Evolutionary conservation across 202 grass and related monocot genomes (phyloP).

Genomic region (Brachypodium distachyon): DNA sequence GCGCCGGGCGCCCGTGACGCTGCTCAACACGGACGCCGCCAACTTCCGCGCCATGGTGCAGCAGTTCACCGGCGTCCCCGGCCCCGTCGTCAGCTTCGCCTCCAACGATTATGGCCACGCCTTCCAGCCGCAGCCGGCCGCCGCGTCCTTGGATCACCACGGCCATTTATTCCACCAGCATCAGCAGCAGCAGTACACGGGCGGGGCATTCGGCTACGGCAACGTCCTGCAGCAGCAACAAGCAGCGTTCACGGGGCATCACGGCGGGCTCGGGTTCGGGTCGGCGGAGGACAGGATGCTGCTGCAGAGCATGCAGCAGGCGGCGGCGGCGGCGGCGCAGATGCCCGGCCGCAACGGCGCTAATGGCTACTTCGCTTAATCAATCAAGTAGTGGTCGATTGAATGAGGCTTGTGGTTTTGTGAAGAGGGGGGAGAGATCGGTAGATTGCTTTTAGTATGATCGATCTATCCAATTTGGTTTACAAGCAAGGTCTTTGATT

Average conservation of each 20-base stretch:
- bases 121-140: background rate
- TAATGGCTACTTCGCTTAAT: slow-evolving; percentile 38
- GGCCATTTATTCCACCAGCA: too few species aligned
- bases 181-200: slow-evolving; percentile 25
- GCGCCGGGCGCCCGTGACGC: slow-evolving; percentile 63
- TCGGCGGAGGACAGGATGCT: slow-evolving; percentile 36
- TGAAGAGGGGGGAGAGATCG: too few species aligned
- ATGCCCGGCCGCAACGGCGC: slow-evolving; percentile 27
- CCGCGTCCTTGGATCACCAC: slow-evolving; percentile 30
- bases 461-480: too few species aligned
- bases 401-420: too few species aligned
- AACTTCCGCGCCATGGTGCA: slow-evolving; percentile 99
- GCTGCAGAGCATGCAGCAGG: slow-evolving; percentile 30
- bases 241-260: background rate
- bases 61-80: slow-evolving; percentile 91
- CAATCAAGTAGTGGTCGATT: too few species aligned
- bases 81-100: slow-evolving; percentile 41
- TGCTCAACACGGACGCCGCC: slow-evolving; percentile 89
- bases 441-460: too few species aligned
- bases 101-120: background rate
- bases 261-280: slow-evolving; percentile 5
- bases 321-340: too few species aligned
- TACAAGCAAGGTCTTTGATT: too few species aligned
- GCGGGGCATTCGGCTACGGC: background rate
- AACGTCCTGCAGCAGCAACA: too few species aligned